phyloP scores from a whole-genome alignment of 2,329 filamentous ascomycete genomes.

The Peltaster fructicola region DNA sequence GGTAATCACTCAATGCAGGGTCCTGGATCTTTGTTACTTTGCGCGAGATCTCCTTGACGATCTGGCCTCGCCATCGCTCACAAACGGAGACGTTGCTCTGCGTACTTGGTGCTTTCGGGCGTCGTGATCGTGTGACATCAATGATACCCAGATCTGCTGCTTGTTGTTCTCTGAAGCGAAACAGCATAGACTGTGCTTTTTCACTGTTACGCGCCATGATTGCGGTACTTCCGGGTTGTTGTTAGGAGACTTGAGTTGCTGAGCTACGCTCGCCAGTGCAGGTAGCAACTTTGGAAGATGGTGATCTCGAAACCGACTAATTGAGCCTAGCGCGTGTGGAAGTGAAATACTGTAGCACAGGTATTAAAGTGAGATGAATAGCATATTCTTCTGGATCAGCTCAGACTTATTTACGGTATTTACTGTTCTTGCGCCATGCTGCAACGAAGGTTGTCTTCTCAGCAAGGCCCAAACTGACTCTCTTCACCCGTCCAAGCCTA shows the following conservation, averaged over 20 bases:
- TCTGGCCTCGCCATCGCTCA: constrained; percentile 97
- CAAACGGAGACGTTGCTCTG: constrained; percentile 69
- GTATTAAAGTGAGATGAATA: too few relatives aligned
- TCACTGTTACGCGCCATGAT: constrained; percentile 76
- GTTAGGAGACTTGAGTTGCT: too few relatives aligned
- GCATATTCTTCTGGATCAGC: too few relatives aligned
- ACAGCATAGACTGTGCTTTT: constrained; percentile 99
- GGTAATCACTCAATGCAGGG: constrained; percentile 75
- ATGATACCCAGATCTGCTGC: constrained; percentile 91
- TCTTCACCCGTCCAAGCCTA: constrained; percentile 70
- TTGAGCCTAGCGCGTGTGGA: too few relatives aligned
- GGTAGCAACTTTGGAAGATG: too few relatives aligned
- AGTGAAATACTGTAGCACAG: too few relatives aligned
- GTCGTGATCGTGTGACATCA: constrained; percentile 74
- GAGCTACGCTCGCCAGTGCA: too few relatives aligned
- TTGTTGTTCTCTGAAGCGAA: constrained; percentile 96
- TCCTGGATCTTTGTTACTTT: constrained; percentile 97
- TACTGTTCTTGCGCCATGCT: constrained; percentile 34
- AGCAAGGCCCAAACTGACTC: constrained; percentile 64
- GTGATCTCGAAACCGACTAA: too few relatives aligned
- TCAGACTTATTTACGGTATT: too few relatives aligned
- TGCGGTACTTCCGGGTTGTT: constrained; percentile 1
- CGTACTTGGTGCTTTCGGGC: constrained; percentile 79
- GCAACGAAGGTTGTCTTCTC: constrained; percentile 74
- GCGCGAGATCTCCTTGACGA: constrained; percentile 89